phyloP scores from a whole-genome alignment of 345 rosid species.

The Populus tremula region DNA sequence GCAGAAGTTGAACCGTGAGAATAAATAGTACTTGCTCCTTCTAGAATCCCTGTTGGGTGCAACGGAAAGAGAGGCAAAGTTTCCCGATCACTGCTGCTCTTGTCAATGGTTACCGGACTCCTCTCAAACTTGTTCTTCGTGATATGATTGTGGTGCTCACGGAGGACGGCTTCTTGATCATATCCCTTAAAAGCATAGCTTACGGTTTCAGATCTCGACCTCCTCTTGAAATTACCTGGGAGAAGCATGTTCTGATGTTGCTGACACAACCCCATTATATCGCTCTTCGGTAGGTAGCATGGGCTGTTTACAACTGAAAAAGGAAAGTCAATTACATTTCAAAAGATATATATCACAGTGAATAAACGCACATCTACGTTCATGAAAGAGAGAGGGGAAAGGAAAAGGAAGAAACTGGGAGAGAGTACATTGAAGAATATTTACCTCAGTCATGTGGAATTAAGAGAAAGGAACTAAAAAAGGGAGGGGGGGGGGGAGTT shows the following conservation, averaged over 20 bases:
- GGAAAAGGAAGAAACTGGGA: not conserved
- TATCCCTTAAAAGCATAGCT: not conserved
- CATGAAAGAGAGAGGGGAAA: not conserved
- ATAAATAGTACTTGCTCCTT: slow-evolving; percentile 9
- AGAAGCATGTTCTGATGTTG: slow-evolving; percentile 30
- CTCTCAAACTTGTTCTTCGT: not conserved
- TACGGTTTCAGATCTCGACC: slow-evolving; percentile 19
- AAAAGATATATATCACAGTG: not conserved
- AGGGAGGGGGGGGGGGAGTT: too few relatives aligned
- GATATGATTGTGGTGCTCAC: not conserved
- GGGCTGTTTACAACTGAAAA: slow-evolving; percentile 40
- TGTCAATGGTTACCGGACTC: not conserved
- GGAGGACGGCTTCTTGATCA: not conserved
- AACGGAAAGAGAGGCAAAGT: slow-evolving; percentile 54
- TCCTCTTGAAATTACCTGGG: slow-evolving; percentile 33
- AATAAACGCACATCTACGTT: too few relatives aligned
- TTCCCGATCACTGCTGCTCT: slow-evolving; percentile 17
- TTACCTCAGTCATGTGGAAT: not conserved
- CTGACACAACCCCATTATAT: slow-evolving; percentile 35
- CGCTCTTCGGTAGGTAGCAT: slow-evolving; percentile 35
- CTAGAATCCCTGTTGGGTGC: slow-evolving; percentile 47
- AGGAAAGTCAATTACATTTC: not conserved
- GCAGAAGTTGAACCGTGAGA: slow-evolving; percentile 7
- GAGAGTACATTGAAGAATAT: not conserved
- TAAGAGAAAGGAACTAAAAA: not conserved